A percentile compares a stretch with the other conserved stretches of the same genome.
Conservation (phyloP, 805 yeast species). For the Saturnispora zaruensis region DNA sequence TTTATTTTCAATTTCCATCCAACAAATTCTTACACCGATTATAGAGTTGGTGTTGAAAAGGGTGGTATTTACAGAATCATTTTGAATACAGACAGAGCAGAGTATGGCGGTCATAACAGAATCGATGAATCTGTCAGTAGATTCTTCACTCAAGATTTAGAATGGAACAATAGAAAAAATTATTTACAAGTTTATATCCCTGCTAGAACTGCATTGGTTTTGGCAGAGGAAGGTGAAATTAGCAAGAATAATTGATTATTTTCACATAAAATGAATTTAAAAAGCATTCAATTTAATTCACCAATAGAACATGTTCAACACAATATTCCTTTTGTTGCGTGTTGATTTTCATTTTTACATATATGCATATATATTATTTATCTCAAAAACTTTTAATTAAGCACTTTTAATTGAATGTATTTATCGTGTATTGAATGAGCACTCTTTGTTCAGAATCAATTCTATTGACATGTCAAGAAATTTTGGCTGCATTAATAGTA, state of each 20-base stretch:
- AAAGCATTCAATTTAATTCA: not conserved
- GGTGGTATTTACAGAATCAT: conserved; percentile 72
- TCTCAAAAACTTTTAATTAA: not conserved
- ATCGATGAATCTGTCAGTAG: conserved; percentile 45
- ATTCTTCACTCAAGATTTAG: conserved; percentile 62
- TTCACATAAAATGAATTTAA: not conserved
- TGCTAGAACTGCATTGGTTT: conserved; percentile 57
- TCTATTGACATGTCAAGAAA: conserved; percentile 22
- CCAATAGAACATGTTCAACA: not conserved
- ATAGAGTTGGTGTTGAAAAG: conserved; percentile 79
- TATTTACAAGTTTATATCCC: conserved; percentile 76
- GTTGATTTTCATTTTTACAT: not conserved
- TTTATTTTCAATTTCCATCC: conserved; percentile 92
- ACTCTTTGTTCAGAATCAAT: conserved; percentile 11
- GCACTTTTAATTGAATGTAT: not conserved
- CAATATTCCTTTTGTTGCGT: not conserved
- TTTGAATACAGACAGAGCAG: conserved; percentile 60
- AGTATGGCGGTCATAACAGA: conserved; percentile 78
- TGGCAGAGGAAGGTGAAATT: conserved; percentile 36
- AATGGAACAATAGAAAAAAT: conserved; percentile 76
- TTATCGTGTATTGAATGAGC: conserved; percentile 4
- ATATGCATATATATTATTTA: conserved; percentile 4
- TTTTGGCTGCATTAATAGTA: conserved; percentile 16
- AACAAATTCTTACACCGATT: conserved; percentile 70
- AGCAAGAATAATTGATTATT: conserved; percentile 3